Percentiles rank a stretch among this genome's conserved stretches.
phyloP scores from a whole-genome alignment of 768 basidiomycete genomes.

The Suillus decipiens region DNA sequence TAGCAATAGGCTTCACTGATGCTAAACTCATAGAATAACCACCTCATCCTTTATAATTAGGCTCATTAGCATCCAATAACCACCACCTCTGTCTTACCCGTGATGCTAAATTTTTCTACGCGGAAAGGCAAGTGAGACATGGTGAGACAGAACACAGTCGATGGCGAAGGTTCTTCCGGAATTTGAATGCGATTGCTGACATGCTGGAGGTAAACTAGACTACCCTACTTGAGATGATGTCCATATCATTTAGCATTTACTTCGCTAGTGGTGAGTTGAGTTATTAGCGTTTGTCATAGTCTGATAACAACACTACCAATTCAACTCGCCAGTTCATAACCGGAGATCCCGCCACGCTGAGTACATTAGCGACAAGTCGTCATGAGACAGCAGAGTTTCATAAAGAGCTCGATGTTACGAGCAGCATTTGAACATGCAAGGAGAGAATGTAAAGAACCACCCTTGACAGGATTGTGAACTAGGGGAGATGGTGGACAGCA shows the following conservation, averaged over 20 bases:
- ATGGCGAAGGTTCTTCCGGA: too few relatives aligned
- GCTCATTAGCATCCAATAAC: too few relatives aligned
- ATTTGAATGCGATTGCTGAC: too few relatives aligned
- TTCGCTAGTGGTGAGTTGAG: not conserved
- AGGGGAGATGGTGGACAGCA: not conserved
- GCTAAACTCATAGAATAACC: too few relatives aligned
- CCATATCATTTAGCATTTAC: not conserved
- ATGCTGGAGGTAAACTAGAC: not conserved
- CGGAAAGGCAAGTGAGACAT: too few relatives aligned
- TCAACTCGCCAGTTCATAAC: not conserved
- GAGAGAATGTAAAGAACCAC: not conserved
- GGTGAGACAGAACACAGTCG: too few relatives aligned
- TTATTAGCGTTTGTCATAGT: not conserved
- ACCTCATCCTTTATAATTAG: too few relatives aligned
- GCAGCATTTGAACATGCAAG: not conserved
- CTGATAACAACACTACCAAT: too few relatives aligned
- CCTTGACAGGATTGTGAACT: not conserved
- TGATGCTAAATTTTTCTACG: too few relatives aligned
- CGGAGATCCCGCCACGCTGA: not conserved
- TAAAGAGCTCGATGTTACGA: not conserved
- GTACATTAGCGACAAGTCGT: not conserved
- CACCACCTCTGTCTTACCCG: too few relatives aligned
- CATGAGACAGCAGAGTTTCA: not conserved
- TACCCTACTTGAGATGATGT: too few relatives aligned
- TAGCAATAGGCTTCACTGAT: too few relatives aligned